Evolutionary conservation across 2,329 filamentous ascomycete genomes (phyloP).

Genomic region (Talaromyces sp.): DNA sequence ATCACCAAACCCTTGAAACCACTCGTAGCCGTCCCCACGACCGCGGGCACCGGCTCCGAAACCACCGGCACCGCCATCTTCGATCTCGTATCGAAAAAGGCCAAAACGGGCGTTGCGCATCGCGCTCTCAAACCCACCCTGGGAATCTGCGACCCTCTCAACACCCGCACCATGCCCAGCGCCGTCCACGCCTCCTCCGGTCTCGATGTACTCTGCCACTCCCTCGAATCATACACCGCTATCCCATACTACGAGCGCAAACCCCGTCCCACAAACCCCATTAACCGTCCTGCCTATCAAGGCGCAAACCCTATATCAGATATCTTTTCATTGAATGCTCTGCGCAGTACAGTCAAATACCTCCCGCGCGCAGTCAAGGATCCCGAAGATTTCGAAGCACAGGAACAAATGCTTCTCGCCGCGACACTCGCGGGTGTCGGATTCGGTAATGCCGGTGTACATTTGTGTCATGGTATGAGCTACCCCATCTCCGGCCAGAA

Average conservation of each 20-base stretch:
- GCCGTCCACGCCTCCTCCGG: conserved; percentile 90
- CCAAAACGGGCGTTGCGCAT: conserved; percentile 95
- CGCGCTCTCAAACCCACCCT: conserved; percentile 92
- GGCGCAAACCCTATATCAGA: conserved; percentile 97
- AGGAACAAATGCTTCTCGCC: conserved; percentile 92
- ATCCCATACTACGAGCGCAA: conserved; percentile 88
- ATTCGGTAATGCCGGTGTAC: conserved; percentile 96
- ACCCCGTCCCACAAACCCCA: conserved; percentile 82
- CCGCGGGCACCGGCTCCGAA: conserved; percentile 84
- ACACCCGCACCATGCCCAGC: conserved; percentile 93
- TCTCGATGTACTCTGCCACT: conserved; percentile 92
- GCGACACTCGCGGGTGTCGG: conserved; percentile 92
- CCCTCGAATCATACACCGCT: conserved; percentile 94
- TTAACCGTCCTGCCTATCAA: conserved; percentile 90
- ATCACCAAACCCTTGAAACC: conserved; percentile 70
- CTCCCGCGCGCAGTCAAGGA: conserved; percentile 83
- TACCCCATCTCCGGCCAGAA: conserved; percentile 98
- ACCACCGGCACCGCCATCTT: conserved; percentile 98
- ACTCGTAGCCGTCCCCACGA: conserved; percentile 80
- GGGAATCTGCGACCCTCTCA: conserved; percentile 81
- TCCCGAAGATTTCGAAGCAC: conserved; percentile 87
- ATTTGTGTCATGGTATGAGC: conserved; percentile 88
- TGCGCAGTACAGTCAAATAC: conserved; percentile 84
- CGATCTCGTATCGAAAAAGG: conserved; percentile 82
- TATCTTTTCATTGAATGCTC: conserved; percentile 87